Evolutionary conservation across 805 yeast genomes (phyloP), one percentile per base, ranked within the genome.

Genomic region (Starmerella asiatica): DNA sequence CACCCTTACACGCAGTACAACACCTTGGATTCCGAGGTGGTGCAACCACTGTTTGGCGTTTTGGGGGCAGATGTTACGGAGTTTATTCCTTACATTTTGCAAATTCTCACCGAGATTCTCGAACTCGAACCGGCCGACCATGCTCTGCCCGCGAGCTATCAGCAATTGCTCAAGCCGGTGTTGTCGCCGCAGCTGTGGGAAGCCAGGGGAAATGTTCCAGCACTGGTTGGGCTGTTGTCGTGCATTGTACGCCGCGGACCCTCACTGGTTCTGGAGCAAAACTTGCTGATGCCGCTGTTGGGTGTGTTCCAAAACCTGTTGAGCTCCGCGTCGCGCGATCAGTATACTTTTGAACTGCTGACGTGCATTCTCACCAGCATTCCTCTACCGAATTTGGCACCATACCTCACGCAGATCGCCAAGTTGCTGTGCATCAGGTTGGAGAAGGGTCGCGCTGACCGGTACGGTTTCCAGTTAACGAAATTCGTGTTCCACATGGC

Each of bases 291-390:
- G 27, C 94, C 96, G 3, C 71, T 91, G 23, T 64, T 91, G 30
- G 99, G 99, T 29, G 94, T 91, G n/a, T 93, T 83, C 67, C 98
- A 93, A 62, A 84, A 86, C 57, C 65, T 91, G 48, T 74, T 91
- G 37, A 75, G 95, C 1, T 83, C 96, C 0, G 80, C 79, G 49
- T 69, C 75, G 14, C 79, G 84, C 52, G 97, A 91, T 52, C 61
- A 62, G 29, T 70, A 74, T 52, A 97, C 96, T 2, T 79, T 91
- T 58, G 97, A 91, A 41, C 63, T 91, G 32, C 61, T 91, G 33
- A 86, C 81, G 55, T 63, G 69, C 3, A 76, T 91, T 36, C 58
- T 88, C 32, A 53, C 73, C 32, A 60, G 68, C 43, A 61, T 84
- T 33, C 76, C 82, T 5, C 50, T 73, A 32, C 56, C 54, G 0